These are phyloP conservation scores for Eucalyptus pumila DNA, from an alignment of 345 rosid genomes.

Conservation along the genomic window DNA sequence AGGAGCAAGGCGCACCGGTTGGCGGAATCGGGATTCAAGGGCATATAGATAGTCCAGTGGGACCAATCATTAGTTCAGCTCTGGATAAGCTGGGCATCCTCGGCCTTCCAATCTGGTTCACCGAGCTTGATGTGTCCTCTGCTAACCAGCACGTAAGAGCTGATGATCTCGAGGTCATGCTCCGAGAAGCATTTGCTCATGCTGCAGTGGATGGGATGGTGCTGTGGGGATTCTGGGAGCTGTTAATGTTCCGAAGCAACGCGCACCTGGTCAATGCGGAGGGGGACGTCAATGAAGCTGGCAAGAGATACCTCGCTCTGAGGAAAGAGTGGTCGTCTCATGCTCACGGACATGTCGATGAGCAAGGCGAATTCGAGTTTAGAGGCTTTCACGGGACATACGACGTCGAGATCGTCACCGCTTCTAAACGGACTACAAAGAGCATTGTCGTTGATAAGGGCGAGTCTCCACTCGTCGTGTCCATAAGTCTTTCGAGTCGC, in stretches of 20 bases:
- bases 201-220: constrained; percentile 85
- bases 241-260: constrained; percentile 48
- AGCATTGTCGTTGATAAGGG: constrained; percentile 59
- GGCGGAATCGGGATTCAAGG: constrained; percentile 98
- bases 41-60: constrained; percentile 71
- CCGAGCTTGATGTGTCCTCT: constrained; percentile 88
- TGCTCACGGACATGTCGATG: constrained; percentile 39
- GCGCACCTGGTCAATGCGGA: constrained; percentile 83
- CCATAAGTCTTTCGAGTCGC: constrained; percentile 20
- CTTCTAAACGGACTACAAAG: constrained; percentile 20
- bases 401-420: constrained; percentile 22
- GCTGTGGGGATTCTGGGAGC: constrained; percentile 99
- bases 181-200: constrained; percentile 88
- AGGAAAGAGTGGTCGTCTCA: constrained; percentile 65
- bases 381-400: constrained; percentile 86
- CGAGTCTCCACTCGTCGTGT: constrained; percentile 34
- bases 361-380: constrained; percentile 40
- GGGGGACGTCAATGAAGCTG: constrained; percentile 82
- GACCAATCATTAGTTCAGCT: constrained; percentile 57
- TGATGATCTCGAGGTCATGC: constrained; percentile 88
- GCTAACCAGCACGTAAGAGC: constrained; percentile 62
- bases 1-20: constrained; percentile 70
- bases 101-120: constrained; percentile 91
- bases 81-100: constrained; percentile 68
- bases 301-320: constrained; percentile 59